Evolutionary conservation across 495 filamentous ascomycete genomes (phyloP), one percentile per base, ranked within the genome.

Genomic region (Penicillium steckii): DNA sequence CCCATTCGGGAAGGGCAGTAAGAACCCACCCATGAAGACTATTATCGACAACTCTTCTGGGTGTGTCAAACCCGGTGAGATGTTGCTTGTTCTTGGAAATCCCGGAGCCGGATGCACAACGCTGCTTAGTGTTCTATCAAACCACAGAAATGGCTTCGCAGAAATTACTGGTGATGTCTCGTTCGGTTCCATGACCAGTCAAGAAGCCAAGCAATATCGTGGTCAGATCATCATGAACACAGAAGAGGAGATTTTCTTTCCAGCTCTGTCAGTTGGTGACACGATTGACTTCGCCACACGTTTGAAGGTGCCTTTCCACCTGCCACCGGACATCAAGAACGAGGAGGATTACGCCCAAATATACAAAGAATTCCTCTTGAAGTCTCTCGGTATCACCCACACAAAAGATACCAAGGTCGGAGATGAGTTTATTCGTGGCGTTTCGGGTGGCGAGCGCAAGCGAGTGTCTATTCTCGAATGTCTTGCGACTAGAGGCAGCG

Each of bases 351-450:
- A 50, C 60, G 78, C 8, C 61, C 73, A 57, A 35, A 52, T 65
- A 49, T 59, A 48, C 2, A 86, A 91, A 56, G 80, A 83, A 47
- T 89, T 85, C 46, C 74, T 90, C n/a, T 76, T 89, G 9, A 81
- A 83, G 43, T 80, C 85, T 32, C 62, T 82, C 38, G 87, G 87
- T 47, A 90, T 91, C 40, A 79, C 87, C 50, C 87, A 92, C 60
- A 91, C 88, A 0, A 74, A 78, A 15, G 76, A 87, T 59, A 94
- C 88, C 0, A 84, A 89, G 47, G 87, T 92, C n/a, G 89, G 89
- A 15, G 84, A 88, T 54, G 79, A 81, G 4, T 86, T 84, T 52
- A 75, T 91, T 38, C 85, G 89, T 13, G 89, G 89, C 53, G 80
- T 94, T 15, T 88, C 84, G 3, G 89, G 89, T 37, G 88, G 89